A percentile compares a stretch with the other conserved stretches of the same genome.
Evolutionary conservation across 1,284 basidiomycete genomes (phyloP).

Genomic region (Moniliophthora roreri): DNA sequence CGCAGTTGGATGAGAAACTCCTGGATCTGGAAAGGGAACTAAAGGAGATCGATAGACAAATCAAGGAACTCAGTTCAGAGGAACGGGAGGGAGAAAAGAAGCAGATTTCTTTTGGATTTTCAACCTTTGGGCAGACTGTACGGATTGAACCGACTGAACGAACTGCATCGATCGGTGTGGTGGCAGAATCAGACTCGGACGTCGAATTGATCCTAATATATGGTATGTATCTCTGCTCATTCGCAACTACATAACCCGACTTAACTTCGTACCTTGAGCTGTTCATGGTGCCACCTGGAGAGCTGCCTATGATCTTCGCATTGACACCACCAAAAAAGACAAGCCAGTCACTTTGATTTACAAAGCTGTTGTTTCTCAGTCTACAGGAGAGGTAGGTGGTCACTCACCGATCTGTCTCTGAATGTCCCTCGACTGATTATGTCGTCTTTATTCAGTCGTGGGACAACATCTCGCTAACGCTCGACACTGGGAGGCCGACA

Average conservation of each 20-base stretch:
- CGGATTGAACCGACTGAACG: constrained; percentile 11
- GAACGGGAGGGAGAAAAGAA: not conserved
- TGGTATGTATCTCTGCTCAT: constrained; percentile 22
- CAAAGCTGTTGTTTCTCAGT: constrained; percentile 31
- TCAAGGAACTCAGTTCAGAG: constrained; percentile 4
- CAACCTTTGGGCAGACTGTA: not conserved
- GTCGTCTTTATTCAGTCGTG: constrained; percentile 16
- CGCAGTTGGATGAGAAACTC: constrained; percentile 28
- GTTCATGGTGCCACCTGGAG: constrained; percentile 29
- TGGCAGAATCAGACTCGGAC: constrained; percentile 31
- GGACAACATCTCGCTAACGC: constrained; percentile 25
- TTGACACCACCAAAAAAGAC: constrained; percentile 31
- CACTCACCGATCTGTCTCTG: not conserved
- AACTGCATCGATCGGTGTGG: constrained; percentile 29
- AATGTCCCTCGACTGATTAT: not conserved
- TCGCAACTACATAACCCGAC: not conserved
- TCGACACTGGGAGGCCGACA: constrained; percentile 26
- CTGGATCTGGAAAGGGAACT: constrained; percentile 8
- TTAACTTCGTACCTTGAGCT: constrained; percentile 16
- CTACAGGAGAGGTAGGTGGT: constrained; percentile 32
- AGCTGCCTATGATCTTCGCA: constrained; percentile 32
- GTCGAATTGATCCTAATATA: constrained; percentile 35
- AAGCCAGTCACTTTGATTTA: constrained; percentile 29
- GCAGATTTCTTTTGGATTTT: not conserved
- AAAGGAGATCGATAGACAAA: constrained; percentile 1